Base-by-base conservation (phyloP, 352 stramenopile genomes). In the Peronospora destructor region DNA sequence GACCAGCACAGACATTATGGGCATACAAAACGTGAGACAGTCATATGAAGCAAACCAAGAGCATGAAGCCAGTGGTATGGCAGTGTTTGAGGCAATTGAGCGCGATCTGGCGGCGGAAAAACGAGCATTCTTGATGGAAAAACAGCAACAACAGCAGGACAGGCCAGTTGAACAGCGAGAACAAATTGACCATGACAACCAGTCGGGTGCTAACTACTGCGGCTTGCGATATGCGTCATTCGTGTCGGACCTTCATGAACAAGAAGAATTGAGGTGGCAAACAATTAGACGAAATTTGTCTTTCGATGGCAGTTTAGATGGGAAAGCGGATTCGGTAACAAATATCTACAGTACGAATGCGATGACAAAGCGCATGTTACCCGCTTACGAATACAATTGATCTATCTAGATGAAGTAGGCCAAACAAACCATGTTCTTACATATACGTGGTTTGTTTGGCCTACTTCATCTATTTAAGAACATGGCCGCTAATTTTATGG, bases 11-110 rank as follows among this genome's bases (percentile, higher is more conserved):
- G 78, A 87, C n/a, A 72, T 71, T 4, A 59, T 87, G 23, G 68
- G 64, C 6, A 83, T 87, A 68, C 61, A 52, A 19, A 44, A 51
- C 6, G 64, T 87, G 23, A 59, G 71, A 2, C 63, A 72, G 21
- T 84, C 75, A 10, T 88, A 68, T 32, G 77, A 86, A 45, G 71
- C 59, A 5, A 73, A 71, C 19, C 53, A 68, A 19, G 59, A 82
- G 29, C 66, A 62, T 34, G 77, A 91, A 49, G 80, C 80, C 1
- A 62, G 84, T 32, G 80, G 87, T n/a, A 66, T 91, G 32, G 80
- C 80, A 0, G 76, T 84, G 36, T 89, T 91, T 58, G 80, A 91
- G 59, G 76, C 75, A 3, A 73, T 91, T 25, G 80, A 91, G 45
- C 61, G 63, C 12, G 69, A 86, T 49, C 45, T 91, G 26, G 80